Evolutionary conservation across 495 filamentous ascomycete species (phyloP), one percentile per base, ranked within the genome.

Genomic region (Corynascus novoguineensis): DNA sequence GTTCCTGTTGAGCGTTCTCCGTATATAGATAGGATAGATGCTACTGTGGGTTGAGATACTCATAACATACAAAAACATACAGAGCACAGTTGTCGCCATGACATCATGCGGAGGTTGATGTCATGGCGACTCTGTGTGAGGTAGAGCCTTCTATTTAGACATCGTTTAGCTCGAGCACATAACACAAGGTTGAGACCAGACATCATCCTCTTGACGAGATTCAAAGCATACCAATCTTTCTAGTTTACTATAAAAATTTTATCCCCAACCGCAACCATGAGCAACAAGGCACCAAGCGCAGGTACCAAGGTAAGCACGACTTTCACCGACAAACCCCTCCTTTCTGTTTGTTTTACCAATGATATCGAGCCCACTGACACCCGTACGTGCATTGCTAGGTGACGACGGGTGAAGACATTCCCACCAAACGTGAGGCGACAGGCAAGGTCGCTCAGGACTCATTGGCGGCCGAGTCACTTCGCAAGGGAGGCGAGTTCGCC

Each of bases 391-490:
- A 19, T 24, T 27, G 28, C 47, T n/a, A 57, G 49, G 57, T 59
- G 45, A 45, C 57, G 44, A 32, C 50, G 34, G 50, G 62, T 45
- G 37, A 58, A 37, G 63, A 69, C 41, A 66, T 66, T 24, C 71
- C 71, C 4, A 8, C 48, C 3, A 68, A 47, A 11, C 57, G 35
- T 3, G 74, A 75, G 50, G 63, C 59, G n/a, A 34, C 68, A 10
- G 74, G 74, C 31, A 3, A 52, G 4, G 65, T 75, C 15, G 28
- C 58, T 10, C 1, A 58, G 50, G 60, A 58, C 32, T 77, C 74
- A 0, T 68, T 75, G 11, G 74, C 74, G 11, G 67, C 74, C 42
- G 69, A 75, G 28, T 75, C 72, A 0, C 37, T 52, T 37, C 56
- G 53, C 12, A 12, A 44, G 5, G 59, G 61, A 53, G 64, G 62